Percentiles rank a stretch among this genome's conserved stretches.
Evolutionary conservation across 2,329 filamentous ascomycete genomes (phyloP).

Genomic region (Fusarium sp.): DNA sequence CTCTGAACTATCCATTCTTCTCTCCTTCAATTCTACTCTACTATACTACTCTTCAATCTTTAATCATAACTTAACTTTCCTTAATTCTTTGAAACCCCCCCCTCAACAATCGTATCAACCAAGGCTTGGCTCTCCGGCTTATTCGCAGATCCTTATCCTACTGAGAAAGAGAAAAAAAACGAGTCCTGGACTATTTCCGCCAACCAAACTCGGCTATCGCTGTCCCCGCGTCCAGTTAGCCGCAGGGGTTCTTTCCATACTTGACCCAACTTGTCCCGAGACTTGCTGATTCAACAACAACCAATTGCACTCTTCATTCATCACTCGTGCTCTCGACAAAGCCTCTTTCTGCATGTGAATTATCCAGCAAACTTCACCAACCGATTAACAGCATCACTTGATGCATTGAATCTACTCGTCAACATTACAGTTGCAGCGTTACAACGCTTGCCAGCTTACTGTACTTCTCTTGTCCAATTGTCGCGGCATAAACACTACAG

Average conservation of each 20-base stretch:
- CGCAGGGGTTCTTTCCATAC: constrained; percentile 33
- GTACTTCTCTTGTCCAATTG: not conserved
- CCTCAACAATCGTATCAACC: constrained; percentile 17
- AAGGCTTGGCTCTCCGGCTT: constrained; percentile 32
- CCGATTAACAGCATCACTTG: constrained; percentile 16
- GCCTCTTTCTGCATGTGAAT: constrained; percentile 24
- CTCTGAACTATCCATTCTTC: constrained; percentile 4
- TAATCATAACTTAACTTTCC: constrained; percentile 16
- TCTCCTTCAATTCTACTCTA: constrained; percentile 10
- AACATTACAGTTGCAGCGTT: constrained; percentile 28
- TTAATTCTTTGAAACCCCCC: constrained; percentile 3
- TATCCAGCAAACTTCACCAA: constrained; percentile 12
- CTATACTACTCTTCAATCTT: not conserved
- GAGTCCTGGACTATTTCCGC: constrained; percentile 24
- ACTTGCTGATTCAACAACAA: constrained; percentile 21
- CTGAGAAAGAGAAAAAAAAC: constrained; percentile 17
- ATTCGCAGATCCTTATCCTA: constrained; percentile 37
- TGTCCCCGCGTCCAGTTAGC: constrained; percentile 38
- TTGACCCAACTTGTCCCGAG: constrained; percentile 33
- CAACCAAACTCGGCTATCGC: constrained; percentile 42
- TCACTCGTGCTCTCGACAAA: constrained; percentile 38
- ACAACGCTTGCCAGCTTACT: constrained; percentile 26
- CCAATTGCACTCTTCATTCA: constrained; percentile 42
- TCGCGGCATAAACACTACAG: constrained; percentile 28
- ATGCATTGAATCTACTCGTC: constrained; percentile 21